Conservation (phyloP, 106 monocot genomes). For the Phalaenopsis aphrodite region DNA sequence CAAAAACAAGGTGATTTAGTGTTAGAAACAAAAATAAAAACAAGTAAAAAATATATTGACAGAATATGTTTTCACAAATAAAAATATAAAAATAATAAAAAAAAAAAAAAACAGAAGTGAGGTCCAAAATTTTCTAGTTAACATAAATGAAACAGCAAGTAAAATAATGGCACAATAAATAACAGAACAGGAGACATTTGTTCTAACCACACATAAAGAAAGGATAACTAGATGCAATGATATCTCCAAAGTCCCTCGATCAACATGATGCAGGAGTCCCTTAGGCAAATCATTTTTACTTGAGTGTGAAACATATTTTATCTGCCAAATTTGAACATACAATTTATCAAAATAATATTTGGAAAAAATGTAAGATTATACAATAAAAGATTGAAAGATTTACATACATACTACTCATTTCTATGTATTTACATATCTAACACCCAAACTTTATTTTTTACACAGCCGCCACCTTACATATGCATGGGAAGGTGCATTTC, state of each 20-base stretch:
- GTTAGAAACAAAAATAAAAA: too few relatives aligned
- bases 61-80: too few relatives aligned
- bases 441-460: too few relatives aligned
- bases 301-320: constrained; percentile 53
- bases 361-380: background rate
- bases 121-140: background rate
- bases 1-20: too few relatives aligned
- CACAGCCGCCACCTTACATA: too few relatives aligned
- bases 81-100: too few relatives aligned
- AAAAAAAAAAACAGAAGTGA: too few relatives aligned
- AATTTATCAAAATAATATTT: constrained; percentile 1
- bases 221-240: constrained; percentile 85
- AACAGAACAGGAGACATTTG: background rate
- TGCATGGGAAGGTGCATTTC: too few relatives aligned
- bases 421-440: too few relatives aligned
- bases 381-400: background rate
- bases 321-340: constrained; percentile 36
- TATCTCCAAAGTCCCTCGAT: constrained; percentile 79
- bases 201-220: constrained; percentile 84
- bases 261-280: constrained; percentile 60
- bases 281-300: constrained; percentile 44
- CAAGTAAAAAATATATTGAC: too few relatives aligned
- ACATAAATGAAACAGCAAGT: background rate
- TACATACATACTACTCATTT: too few relatives aligned
- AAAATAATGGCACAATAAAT: background rate